Conservation (phyloP, 108 stramenopile species). For the Stephanodiscus minutulus region DNA sequence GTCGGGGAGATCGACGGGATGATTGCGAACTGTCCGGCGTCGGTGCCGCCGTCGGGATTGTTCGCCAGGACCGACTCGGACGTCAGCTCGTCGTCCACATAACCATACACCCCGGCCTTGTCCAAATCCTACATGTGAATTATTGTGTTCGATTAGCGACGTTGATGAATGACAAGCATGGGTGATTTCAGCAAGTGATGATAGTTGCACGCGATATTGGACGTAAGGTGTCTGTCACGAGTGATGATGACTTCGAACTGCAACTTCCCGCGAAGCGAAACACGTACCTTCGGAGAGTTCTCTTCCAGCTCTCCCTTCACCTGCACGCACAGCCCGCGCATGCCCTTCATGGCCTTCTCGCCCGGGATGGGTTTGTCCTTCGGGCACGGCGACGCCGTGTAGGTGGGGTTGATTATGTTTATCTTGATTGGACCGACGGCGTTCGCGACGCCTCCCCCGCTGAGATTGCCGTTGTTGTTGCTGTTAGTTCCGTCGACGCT, state of each 20-base stretch:
- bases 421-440: slow-evolving; percentile 92
- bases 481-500: background rate
- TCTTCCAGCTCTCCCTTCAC: slow-evolving; percentile 72
- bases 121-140: slow-evolving; percentile 74
- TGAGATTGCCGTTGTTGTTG: background rate
- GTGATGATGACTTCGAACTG: background rate
- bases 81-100: slow-evolving; percentile 69
- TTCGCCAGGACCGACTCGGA: slow-evolving; percentile 90
- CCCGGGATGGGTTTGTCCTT: slow-evolving; percentile 88
- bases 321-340: slow-evolving; percentile 87
- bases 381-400: slow-evolving; percentile 81
- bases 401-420: slow-evolving; percentile 65
- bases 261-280: no score
- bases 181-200: background rate
- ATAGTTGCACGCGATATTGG: background rate
- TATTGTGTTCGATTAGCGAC: background rate
- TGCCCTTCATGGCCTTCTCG: slow-evolving; percentile 94
- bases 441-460: slow-evolving; percentile 37
- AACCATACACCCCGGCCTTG: slow-evolving; percentile 85
- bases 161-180: background rate
- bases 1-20: slow-evolving; percentile 62
- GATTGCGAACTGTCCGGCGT: slow-evolving; percentile 93
- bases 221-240: background rate
- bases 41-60: slow-evolving; percentile 89
- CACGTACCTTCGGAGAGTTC: slow-evolving; percentile 44